Base-by-base conservation (phyloP, 192 early-diverging fungal species). In the Coemansia sp. region DNA sequence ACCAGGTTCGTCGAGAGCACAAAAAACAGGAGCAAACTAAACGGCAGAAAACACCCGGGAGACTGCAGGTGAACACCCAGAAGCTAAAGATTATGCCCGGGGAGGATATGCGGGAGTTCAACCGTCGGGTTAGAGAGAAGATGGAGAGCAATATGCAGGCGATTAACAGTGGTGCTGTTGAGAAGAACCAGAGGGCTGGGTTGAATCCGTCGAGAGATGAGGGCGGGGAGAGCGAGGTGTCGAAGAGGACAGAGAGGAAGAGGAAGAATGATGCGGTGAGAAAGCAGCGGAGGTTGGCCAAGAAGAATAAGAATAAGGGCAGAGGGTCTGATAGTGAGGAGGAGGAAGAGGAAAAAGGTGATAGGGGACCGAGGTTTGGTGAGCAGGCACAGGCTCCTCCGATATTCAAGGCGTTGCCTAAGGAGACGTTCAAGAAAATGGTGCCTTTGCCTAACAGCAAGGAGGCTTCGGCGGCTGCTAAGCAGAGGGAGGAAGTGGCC, bases 371-470 rank as follows among this genome's bases (percentile, higher is more conserved):
- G 14, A 67, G 45, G 51, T 80, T 80, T 62, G 72, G 72, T 20
- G 78, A 80, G 60, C 72, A 74, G 51, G 78, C 72, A 4, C 48
- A 74, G 24, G 78, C 78, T 1, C 78, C 78, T 45, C 78, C 78
- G 35, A 47, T 80, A 5, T 80, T 80, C 54, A 70, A 55, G 52
- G 55, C 78, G 1, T 24, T 80, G 34, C 78, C 78, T 18, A 80
- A 74, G 47, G 72, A 67, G 50, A 64, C 25, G 65, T 65, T 74
- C 46, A 80, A 80, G 32, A 74, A 71, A 48, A 67, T 68, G 61
- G 65, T 80, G 7, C 77, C 77, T 13, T 23, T 80, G 58, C 65
- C 77, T 1, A 58, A 71, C 10, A 68, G 72, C 1, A 64, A 58
- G 58, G 72, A 80, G 32, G 77, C 60, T 47, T 48, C 47, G 18